Evolutionary conservation across 2,329 filamentous ascomycete genomes (phyloP).

Genomic region (Stachybotrys chartarum): DNA sequence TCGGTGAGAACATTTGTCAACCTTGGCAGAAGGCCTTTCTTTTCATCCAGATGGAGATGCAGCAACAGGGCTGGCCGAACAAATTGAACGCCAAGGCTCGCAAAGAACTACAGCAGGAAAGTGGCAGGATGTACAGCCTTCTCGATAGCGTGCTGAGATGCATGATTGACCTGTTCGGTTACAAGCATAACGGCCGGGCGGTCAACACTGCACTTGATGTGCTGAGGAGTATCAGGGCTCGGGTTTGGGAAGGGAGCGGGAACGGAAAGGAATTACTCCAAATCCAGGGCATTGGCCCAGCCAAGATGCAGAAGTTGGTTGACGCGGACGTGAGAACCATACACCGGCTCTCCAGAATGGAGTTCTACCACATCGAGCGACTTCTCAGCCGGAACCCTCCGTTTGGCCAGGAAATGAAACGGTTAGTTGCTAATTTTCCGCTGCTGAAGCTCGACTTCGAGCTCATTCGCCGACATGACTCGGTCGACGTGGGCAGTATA

Average conservation of each 20-base stretch:
- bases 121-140: slow-evolving; percentile 20
- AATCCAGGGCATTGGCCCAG: slow-evolving; percentile 69
- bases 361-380: slow-evolving; percentile 68
- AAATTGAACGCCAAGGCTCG: slow-evolving; percentile 29
- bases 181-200: slow-evolving; percentile 53
- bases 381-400: slow-evolving; percentile 74
- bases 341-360: slow-evolving; percentile 57
- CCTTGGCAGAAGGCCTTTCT: slow-evolving; percentile 70
- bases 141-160: slow-evolving; percentile 29
- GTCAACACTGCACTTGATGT: slow-evolving; percentile 68
- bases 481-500: not conserved
- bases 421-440: slow-evolving; percentile 64
- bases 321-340: slow-evolving; percentile 65
- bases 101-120: slow-evolving; percentile 23
- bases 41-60: slow-evolving; percentile 65
- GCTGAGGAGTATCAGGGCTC: slow-evolving; percentile 66
- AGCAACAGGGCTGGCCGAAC: slow-evolving; percentile 52
- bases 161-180: slow-evolving; percentile 28
- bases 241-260: slow-evolving; percentile 68
- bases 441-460: slow-evolving; percentile 34
- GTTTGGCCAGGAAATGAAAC: slow-evolving; percentile 65
- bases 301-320: slow-evolving; percentile 66
- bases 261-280: slow-evolving; percentile 71
- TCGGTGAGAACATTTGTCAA: slow-evolving; percentile 38
- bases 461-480: slow-evolving; percentile 12